phyloP scores from a whole-genome alignment of 1,139 yeast species.

The Blastobotrys arbuscula region DNA sequence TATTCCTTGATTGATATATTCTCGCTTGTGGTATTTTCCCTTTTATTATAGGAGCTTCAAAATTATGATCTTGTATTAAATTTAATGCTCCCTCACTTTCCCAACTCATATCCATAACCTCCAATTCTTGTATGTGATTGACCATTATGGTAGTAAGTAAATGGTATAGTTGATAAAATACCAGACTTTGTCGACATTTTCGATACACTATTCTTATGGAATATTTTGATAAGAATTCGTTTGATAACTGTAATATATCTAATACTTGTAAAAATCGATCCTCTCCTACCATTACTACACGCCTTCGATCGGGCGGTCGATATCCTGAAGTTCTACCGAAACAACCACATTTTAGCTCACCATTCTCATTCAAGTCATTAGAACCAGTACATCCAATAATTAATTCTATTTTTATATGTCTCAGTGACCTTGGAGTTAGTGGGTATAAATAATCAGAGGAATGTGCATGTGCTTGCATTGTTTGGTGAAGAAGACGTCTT shows the following conservation, averaged over 20 bases:
- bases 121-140: not conserved
- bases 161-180: not conserved
- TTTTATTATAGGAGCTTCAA: not conserved
- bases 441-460: not conserved
- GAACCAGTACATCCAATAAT: not conserved
- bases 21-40: not conserved
- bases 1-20: not conserved
- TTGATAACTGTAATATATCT: not conserved
- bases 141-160: not conserved
- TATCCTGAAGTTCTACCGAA: not conserved
- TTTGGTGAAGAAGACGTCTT: no score
- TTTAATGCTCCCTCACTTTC: not conserved
- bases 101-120: not conserved
- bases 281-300: not conserved
- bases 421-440: not conserved
- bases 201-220: not conserved
- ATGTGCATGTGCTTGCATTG: no score
- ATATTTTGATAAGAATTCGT: not conserved
- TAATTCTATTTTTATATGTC: not conserved
- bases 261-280: not conserved
- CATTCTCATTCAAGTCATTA: no score
- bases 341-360: not conserved
- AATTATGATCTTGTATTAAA: not conserved
- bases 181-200: not conserved
- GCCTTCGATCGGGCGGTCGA: not conserved